These are phyloP conservation scores for Aquanectria penicillioides DNA, from an alignment of 2,329 filamentous ascomycete genomes.

Conservation along the genomic window DNA sequence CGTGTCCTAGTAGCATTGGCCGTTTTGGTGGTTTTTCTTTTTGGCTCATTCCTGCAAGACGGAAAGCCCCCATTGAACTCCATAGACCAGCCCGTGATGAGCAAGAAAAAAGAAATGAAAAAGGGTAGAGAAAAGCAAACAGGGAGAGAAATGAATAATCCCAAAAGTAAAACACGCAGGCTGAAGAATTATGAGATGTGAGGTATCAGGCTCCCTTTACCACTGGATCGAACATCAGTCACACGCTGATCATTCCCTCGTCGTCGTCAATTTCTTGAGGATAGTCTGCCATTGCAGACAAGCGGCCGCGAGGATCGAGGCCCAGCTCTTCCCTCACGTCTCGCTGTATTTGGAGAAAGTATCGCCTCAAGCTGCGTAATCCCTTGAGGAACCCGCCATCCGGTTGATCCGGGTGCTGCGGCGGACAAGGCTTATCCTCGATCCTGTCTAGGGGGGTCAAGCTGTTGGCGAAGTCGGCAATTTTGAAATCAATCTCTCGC, in stretches of 20 bases:
- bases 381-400: conserved; percentile 92
- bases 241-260: conserved; percentile 48
- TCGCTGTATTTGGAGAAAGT: conserved; percentile 87
- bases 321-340: conserved; percentile 72
- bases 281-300: conserved; percentile 33
- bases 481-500: conserved; percentile 87
- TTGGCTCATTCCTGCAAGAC: conserved; percentile 17
- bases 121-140: conserved; percentile 23
- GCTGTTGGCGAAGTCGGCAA: conserved; percentile 98
- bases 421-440: conserved; percentile 76
- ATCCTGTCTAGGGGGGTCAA: conserved; percentile 85
- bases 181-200: conserved; percentile 16
- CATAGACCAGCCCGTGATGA: conserved; percentile 21
- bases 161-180: conserved; percentile 28
- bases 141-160: conserved; percentile 17
- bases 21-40: conserved; percentile 20
- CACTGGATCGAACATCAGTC: conserved; percentile 17
- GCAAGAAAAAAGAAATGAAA: too few relatives aligned
- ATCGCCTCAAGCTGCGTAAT: conserved; percentile 78
- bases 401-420: conserved; percentile 80
- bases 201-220: conserved; percentile 32
- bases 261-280: conserved; percentile 41
- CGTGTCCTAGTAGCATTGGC: conserved; percentile 28
- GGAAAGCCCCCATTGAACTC: conserved; percentile 29
- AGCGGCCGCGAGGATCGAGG: conserved; percentile 49